Conservation (phyloP, 805 yeast species). For the Candida silvicultrix region DNA sequence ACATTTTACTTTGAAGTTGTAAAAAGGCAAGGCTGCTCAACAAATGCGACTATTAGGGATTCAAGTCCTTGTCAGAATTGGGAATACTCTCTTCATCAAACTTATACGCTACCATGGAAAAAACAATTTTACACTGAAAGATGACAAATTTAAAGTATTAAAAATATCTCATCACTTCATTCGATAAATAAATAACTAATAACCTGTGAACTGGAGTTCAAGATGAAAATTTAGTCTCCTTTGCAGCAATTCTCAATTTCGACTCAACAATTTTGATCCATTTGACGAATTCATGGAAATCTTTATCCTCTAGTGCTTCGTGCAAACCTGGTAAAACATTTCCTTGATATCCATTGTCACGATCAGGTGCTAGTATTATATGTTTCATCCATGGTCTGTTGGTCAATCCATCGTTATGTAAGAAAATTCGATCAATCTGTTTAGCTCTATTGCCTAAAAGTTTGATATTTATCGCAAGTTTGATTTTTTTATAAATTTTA, state of each 20-base stretch:
- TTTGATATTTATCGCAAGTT: constrained; percentile 50
- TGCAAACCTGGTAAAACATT: constrained; percentile 53
- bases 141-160: no score
- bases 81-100: no score
- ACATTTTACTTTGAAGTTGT: no score
- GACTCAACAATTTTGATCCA: constrained; percentile 6
- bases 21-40: no score
- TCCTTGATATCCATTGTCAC: constrained; percentile 42
- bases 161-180: no score
- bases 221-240: constrained; percentile 1
- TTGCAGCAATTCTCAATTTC: constrained; percentile 3
- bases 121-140: no score
- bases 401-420: constrained; percentile 38
- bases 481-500: constrained; percentile 50
- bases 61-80: no score
- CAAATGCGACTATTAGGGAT: no score
- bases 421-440: constrained; percentile 50
- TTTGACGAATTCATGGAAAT: constrained; percentile 27
- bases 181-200: no score
- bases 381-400: constrained; percentile 59
- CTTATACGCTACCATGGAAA: no score
- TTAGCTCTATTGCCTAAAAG: constrained; percentile 45
- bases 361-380: constrained; percentile 54
- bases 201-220: no score
- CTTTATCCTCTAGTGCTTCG: constrained; percentile 44